Percentiles rank a stretch among this genome's conserved stretches.
Conservation (phyloP, 73 alveolate genomes). For the Blepharisma japonicum region DNA sequence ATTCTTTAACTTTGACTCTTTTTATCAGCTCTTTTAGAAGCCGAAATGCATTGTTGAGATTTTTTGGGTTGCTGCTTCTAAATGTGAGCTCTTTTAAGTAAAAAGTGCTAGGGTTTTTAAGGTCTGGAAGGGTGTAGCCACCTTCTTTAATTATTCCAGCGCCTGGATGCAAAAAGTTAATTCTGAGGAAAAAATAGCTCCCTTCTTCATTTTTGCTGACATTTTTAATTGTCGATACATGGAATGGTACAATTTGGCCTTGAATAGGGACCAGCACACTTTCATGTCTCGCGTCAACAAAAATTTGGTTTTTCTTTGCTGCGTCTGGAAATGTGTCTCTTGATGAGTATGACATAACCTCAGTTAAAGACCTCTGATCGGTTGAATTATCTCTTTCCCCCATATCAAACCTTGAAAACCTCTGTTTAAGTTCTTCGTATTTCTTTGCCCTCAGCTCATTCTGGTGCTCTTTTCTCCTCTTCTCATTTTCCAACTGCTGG, state of each 20-base stretch:
- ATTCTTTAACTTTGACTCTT: slow-evolving; percentile 67
- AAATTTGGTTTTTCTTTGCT: slow-evolving; percentile 63
- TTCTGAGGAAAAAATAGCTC: slow-evolving; percentile 54
- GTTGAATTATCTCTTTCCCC: slow-evolving; percentile 52
- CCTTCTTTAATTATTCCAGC: slow-evolving; percentile 31
- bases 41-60: slow-evolving; percentile 47
- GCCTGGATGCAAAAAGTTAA: slow-evolving; percentile 80
- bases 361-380: slow-evolving; percentile 59
- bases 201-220: slow-evolving; percentile 76
- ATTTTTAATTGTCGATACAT: slow-evolving; percentile 78
- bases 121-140: slow-evolving; percentile 51
- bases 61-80: slow-evolving; percentile 57
- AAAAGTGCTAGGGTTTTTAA: slow-evolving; percentile 58
- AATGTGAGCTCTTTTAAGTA: slow-evolving; percentile 81
- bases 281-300: slow-evolving; percentile 63
- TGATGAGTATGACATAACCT: slow-evolving; percentile 59
- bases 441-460: slow-evolving; percentile 60
- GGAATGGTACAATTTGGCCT: slow-evolving; percentile 80
- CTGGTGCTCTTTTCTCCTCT: slow-evolving; percentile 71
- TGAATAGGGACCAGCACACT: slow-evolving; percentile 80
- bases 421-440: slow-evolving; percentile 71
- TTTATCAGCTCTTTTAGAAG: slow-evolving; percentile 79
- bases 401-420: slow-evolving; percentile 65
- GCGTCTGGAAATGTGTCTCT: slow-evolving; percentile 79
- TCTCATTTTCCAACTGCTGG: slow-evolving; percentile 50